phyloP scores from a whole-genome alignment of 139 green algal species.

The Desmodesmus armatus region DNA sequence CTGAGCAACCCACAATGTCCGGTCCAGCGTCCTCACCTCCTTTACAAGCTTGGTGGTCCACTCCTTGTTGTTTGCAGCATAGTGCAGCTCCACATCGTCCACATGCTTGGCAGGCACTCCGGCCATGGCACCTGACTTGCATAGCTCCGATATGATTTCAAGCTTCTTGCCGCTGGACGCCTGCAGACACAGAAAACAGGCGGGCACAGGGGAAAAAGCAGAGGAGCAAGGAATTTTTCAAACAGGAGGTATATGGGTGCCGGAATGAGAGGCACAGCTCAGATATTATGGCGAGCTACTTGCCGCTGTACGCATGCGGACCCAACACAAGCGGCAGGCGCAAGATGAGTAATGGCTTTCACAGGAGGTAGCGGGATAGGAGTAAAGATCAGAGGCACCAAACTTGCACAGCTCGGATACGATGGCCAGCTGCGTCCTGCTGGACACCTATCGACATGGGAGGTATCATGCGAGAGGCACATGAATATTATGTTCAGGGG shows the following conservation, averaged over 20 bases:
- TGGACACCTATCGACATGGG: background rate
- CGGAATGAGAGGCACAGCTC: background rate
- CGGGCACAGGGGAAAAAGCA: background rate
- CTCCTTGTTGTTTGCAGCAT: conserved; percentile 4
- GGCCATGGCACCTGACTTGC: background rate
- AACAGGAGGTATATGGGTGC: too few species aligned
- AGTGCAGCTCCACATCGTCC: conserved; percentile 27
- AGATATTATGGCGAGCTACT: background rate
- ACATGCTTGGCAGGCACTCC: background rate
- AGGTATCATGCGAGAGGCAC: background rate
- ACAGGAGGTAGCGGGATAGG: background rate
- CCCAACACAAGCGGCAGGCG: background rate
- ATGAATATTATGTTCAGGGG: too few species aligned
- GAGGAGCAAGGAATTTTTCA: too few species aligned
- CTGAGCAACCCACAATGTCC: background rate
- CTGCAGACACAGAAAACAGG: background rate
- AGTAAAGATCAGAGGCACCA: background rate
- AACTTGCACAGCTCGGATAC: too few species aligned
- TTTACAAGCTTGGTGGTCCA: conserved; percentile 12
- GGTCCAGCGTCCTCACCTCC: background rate
- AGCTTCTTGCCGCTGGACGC: background rate
- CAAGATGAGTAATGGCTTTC: background rate
- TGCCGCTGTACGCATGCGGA: background rate
- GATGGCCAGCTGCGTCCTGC: background rate
- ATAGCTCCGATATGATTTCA: background rate